Percentiles rank a stretch among this genome's conserved stretches.
phyloP scores from a whole-genome alignment of 345 rosid genomes.

The Brassica nigra region DNA sequence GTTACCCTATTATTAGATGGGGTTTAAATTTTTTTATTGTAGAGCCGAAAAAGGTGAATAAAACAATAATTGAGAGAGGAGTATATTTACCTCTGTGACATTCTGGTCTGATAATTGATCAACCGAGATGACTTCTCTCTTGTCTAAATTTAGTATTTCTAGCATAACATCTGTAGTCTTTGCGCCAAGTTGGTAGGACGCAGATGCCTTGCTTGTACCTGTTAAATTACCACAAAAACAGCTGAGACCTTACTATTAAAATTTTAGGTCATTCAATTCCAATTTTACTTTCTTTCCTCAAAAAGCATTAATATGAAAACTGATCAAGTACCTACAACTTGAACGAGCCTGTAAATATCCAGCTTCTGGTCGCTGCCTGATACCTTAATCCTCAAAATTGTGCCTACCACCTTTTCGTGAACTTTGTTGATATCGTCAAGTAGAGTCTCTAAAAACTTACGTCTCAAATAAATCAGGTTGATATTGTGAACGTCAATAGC shows the following conservation, averaged over 20 bases:
- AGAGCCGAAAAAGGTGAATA: constrained; percentile 8
- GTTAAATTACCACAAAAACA: constrained; percentile 32
- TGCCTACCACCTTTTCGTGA: constrained; percentile 79
- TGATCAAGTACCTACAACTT: constrained; percentile 70
- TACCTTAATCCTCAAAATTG: constrained; percentile 77
- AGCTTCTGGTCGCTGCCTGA: constrained; percentile 66
- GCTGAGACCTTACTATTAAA: constrained; percentile 20
- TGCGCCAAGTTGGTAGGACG: constrained; percentile 67
- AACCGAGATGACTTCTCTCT: constrained; percentile 71
- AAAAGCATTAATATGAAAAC: constrained; percentile 30
- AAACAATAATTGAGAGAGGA: constrained; percentile 18
- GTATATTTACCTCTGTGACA: constrained; percentile 72
- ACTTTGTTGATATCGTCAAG: constrained; percentile 67
- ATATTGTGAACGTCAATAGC: constrained; percentile 86
- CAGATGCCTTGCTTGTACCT: constrained; percentile 67
- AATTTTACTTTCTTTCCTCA: constrained; percentile 9
- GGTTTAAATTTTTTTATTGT: neutral
- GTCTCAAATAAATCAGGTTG: constrained; percentile 71
- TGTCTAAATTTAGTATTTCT: constrained; percentile 70
- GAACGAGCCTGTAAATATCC: constrained; percentile 82
- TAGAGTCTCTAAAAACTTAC: constrained; percentile 63
- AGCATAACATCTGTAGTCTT: constrained; percentile 62
- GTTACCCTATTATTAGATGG: neutral
- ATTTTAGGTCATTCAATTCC: neutral
- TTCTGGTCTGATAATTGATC: constrained; percentile 81